These are phyloP conservation scores for Spergularia marina DNA, from an alignment of 148 eudicot genomes.

Conservation along the genomic window DNA sequence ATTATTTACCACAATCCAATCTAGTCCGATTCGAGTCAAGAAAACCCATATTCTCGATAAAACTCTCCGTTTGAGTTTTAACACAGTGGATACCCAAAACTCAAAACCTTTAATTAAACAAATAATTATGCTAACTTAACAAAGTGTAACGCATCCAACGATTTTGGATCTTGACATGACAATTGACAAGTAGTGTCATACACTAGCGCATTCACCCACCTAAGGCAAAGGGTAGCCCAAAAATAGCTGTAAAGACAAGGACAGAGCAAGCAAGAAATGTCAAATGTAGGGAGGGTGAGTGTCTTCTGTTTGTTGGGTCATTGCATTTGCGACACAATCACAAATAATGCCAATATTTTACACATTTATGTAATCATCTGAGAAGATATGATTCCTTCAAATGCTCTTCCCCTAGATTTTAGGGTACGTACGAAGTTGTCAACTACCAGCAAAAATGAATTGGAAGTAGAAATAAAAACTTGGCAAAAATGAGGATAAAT, in stretches of 20 bases:
- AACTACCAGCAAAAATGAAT: neutral
- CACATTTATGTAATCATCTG: neutral
- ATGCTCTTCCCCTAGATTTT: conserved; percentile 8
- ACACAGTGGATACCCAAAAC: no score
- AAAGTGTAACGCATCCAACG: no score
- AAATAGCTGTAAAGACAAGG: conserved; percentile 19
- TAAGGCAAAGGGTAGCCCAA: conserved; percentile 1
- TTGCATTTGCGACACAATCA: neutral
- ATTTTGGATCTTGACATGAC: no score
- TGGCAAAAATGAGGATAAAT: neutral
- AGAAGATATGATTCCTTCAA: neutral
- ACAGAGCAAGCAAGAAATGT: conserved; percentile 6
- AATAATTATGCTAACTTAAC: no score
- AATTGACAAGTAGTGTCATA: no score
- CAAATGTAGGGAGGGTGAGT: conserved; percentile 5
- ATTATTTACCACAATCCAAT: no score
- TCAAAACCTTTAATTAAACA: no score
- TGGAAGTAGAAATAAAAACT: neutral
- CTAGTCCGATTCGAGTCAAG: no score
- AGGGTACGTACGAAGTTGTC: conserved; percentile 21
- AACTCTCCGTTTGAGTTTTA: no score
- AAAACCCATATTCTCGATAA: no score
- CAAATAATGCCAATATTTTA: neutral
- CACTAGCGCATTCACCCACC: neutral
- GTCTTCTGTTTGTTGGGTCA: neutral